Conservation (phyloP, 495 filamentous ascomycete genomes). For the Barbatosphaeria neglecta region DNA sequence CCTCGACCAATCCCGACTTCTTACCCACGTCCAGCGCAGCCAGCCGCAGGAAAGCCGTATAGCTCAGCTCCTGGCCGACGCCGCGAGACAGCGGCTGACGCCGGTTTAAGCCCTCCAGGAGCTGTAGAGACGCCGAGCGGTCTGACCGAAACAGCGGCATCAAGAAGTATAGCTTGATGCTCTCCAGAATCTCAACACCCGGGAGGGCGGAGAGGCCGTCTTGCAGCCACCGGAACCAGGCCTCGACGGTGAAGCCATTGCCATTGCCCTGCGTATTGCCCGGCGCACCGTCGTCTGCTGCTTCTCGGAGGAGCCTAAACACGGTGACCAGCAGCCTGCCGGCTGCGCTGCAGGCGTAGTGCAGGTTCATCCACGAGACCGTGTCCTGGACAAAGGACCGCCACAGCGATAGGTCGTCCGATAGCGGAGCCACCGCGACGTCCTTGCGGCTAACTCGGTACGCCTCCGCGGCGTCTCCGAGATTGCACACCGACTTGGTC, state of each 20-base stretch:
- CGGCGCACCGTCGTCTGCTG: constrained; percentile 19
- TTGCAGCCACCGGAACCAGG: constrained; percentile 40
- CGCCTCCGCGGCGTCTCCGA: constrained; percentile 22
- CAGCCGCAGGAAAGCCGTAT: constrained; percentile 45
- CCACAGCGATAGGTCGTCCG: constrained; percentile 20
- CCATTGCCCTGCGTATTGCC: constrained; percentile 2
- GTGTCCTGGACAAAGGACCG: constrained; percentile 32
- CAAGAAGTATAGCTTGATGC: constrained; percentile 63
- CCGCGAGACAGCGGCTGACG: constrained; percentile 27
- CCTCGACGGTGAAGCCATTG: constrained; percentile 20
- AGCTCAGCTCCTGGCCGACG: constrained; percentile 29
- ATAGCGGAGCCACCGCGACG: too few species aligned
- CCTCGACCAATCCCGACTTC: constrained; percentile 62
- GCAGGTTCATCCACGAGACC: constrained; percentile 49
- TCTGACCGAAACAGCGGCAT: constrained; percentile 56
- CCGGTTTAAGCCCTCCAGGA: constrained; percentile 38
- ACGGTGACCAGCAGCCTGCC: constrained; percentile 53
- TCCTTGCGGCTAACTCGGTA: constrained; percentile 22
- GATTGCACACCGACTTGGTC: constrained; percentile 35
- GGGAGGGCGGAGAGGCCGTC: constrained; percentile 33
- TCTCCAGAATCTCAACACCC: constrained; percentile 40
- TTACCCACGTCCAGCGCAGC: constrained; percentile 67
- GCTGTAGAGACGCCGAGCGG: constrained; percentile 36
- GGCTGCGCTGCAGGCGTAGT: constrained; percentile 51
- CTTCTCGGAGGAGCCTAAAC: constrained; percentile 27